These are phyloP conservation scores for Saccharomycopsis malanga DNA, from an alignment of 805 yeast species.

Conservation along the genomic window DNA sequence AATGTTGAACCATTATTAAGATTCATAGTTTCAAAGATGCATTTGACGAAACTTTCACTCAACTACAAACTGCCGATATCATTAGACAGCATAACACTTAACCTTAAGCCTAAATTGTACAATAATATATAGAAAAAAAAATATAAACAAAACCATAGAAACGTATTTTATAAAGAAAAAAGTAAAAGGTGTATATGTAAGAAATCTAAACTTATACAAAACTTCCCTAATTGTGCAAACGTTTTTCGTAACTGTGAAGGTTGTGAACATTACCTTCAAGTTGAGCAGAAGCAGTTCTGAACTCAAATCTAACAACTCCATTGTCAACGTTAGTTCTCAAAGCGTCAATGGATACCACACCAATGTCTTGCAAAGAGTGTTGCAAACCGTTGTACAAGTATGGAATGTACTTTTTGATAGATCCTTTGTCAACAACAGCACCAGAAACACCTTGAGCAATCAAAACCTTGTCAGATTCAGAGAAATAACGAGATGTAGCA, in stretches of 20 bases:
- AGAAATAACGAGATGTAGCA: conserved; percentile 95
- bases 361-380: conserved; percentile 98
- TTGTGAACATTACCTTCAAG: conserved; percentile 98
- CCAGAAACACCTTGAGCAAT: conserved; percentile 99
- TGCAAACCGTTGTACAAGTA: conserved; percentile 92
- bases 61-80: too few species aligned
- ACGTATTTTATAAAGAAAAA: too few species aligned
- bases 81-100: too few species aligned
- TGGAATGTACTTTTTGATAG: conserved; percentile 87
- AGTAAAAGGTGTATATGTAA: too few species aligned
- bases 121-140: too few species aligned
- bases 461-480: conserved; percentile 89
- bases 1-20: too few species aligned
- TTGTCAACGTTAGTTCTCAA: conserved; percentile 57
- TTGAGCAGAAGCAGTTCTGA: conserved; percentile 98
- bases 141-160: too few species aligned
- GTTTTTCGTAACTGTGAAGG: conserved; percentile 94
- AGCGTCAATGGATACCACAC: conserved; percentile 58
- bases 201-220: too few species aligned
- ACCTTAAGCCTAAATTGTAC: too few species aligned
- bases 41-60: too few species aligned
- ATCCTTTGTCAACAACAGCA: conserved; percentile 94
- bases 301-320: conserved; percentile 86
- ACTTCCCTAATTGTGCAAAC: conserved; percentile 76
- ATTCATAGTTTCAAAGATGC: too few species aligned